Base-by-base conservation (phyloP, 306 rosid genomes). In the Cercis canadensis region DNA sequence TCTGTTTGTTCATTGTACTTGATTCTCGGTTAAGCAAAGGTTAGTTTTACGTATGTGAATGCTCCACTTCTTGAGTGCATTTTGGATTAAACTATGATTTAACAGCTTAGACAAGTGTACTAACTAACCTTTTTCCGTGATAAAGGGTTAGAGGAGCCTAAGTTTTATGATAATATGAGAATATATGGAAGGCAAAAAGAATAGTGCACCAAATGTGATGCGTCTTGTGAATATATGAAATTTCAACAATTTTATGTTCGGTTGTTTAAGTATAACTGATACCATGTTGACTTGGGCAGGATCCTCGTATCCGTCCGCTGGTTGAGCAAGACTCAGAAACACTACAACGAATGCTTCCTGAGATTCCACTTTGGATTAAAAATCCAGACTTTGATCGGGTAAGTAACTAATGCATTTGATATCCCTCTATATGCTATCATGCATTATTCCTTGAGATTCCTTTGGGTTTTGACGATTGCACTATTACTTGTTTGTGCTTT, bases 311-410 rank as follows among this genome's bases (percentile, higher is more conserved):
- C 34, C 78, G 80, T 46, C 88, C 90, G n/a, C 53, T 90, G 84
- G 84, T 65, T 0, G 94, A 93, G 15, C 90, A 90, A 74, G 97
- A 93, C 64, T 21, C 92, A 0, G 78, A 62, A 72, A 85, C 81
- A 46, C 45, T 93, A 79, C 90, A 90, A 68, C 82, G 80, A 74
- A 88, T 93, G 87, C 65, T 90, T 15, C 96, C 88, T n/a, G 98
- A 93, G 77, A 93, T 93, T 67, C 98, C 98, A 7, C 82, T 87
- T 39, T 93, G 97, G 98, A 85, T 93, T 62, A 93, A 93, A 78
- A 87, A 83, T 82, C 98, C 98, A 6, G 98, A 93, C 70, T 90
- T 84, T 45, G 97, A 93, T 85, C 84, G 98, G 65, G 98, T 90
- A 82, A 76, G 80, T 57, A 53, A 43, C 10, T 4, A 2, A 31